Conservation (phyloP, 2,329 filamentous ascomycete species). For the Raffaelea ambrosiae region DNA sequence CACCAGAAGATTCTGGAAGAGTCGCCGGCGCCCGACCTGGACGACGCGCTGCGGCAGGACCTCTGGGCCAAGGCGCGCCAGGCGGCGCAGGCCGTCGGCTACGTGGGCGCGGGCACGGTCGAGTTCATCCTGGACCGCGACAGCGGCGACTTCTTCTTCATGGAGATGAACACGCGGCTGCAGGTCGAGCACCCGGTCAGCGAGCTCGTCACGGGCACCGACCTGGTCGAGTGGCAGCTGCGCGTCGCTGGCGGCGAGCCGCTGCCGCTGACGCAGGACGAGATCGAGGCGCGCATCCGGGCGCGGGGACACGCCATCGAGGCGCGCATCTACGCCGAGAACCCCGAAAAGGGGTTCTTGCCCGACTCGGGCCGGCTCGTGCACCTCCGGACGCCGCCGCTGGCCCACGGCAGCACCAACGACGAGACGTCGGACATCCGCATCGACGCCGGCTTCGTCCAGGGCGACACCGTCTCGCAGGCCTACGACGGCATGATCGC, state of each 20-base stretch:
- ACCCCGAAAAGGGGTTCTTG: conserved; percentile 83
- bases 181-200: conserved; percentile 97
- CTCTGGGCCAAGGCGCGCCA: conserved; percentile 59
- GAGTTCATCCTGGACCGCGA: conserved; percentile 86
- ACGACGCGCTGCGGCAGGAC: conserved; percentile 48
- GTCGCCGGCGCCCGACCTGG: conserved; percentile 66
- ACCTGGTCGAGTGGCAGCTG: conserved; percentile 94
- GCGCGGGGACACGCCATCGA: conserved; percentile 82
- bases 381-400: conserved; percentile 64
- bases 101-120: conserved; percentile 82
- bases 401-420: conserved; percentile 5
- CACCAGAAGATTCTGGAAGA: conserved; percentile 92
- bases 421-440: conserved; percentile 58
- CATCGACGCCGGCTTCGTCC: conserved; percentile 86
- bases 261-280: conserved; percentile 45
- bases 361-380: conserved; percentile 86
- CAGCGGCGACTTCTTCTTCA: conserved; percentile 71
- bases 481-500: conserved; percentile 99
- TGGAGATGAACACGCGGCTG: conserved; percentile 78
- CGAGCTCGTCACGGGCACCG: conserved; percentile 58
- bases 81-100: conserved; percentile 67
- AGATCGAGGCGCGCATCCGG: conserved; percentile 67
- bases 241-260: conserved; percentile 55
- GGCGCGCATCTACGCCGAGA: conserved; percentile 93
- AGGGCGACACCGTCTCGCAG: conserved; percentile 85